phyloP scores from a whole-genome alignment of 2,329 filamentous ascomycete species.

The Mollisiaceae sp. region DNA sequence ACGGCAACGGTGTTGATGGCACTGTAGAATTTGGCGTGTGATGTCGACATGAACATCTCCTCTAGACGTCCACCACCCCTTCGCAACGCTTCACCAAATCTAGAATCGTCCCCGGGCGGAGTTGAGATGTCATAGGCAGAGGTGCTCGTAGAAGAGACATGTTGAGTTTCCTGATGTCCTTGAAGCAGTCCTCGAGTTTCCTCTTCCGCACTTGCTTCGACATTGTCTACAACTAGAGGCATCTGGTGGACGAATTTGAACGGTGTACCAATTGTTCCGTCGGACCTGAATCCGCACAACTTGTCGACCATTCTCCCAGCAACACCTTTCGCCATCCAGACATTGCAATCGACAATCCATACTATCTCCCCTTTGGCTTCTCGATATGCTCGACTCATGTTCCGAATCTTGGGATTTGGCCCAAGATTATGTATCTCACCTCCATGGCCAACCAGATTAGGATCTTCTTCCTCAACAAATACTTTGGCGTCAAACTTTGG shows the following conservation, averaged over 20 bases:
- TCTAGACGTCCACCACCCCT: conserved; percentile 82
- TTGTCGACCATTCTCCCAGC: conserved; percentile 89
- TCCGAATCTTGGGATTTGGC: conserved; percentile 97
- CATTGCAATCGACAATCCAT: conserved; percentile 96
- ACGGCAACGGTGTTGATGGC: conserved; percentile 93
- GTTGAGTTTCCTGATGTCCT: conserved; percentile 16
- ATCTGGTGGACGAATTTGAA: conserved; percentile 97
- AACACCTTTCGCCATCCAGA: conserved; percentile 84
- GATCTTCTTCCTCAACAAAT: conserved; percentile 82
- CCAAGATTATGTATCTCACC: conserved; percentile 68
- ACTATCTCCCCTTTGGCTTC: conserved; percentile 87
- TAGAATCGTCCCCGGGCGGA: conserved; percentile 36
- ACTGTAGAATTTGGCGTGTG: conserved; percentile 96
- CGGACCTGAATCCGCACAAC: conserved; percentile 70
- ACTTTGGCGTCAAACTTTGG: conserved; percentile 72
- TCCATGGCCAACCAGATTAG: conserved; percentile 61
- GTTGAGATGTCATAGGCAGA: conserved; percentile 40
- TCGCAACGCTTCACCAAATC: conserved; percentile 33
- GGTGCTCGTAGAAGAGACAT: conserved; percentile 42
- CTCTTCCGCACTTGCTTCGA: conserved; percentile 44
- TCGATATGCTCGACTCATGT: conserved; percentile 90
- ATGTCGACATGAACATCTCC: conserved; percentile 91
- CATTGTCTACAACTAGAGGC: conserved; percentile 83
- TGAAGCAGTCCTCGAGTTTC: conserved; percentile 36
- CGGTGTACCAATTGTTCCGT: conserved; percentile 55